These are phyloP conservation scores for Verticillium nonalfalfae DNA, from an alignment of 2,329 filamentous ascomycete genomes.

Conservation along the genomic window DNA sequence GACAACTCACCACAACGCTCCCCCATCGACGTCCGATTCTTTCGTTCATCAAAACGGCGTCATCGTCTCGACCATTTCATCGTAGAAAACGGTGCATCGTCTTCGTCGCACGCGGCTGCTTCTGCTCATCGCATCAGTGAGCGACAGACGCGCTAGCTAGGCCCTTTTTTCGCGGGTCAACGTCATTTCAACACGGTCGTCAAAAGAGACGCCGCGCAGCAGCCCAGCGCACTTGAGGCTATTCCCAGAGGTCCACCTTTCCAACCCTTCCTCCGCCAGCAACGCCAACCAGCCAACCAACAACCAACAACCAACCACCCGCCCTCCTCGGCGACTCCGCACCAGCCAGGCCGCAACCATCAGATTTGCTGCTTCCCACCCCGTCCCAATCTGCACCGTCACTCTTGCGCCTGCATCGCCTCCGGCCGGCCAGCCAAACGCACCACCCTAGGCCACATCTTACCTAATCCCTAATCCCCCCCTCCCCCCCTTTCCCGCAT, in stretches of 20 bases:
- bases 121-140: neutral
- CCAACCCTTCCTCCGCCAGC: slow-evolving; percentile 1
- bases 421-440: neutral
- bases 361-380: neutral
- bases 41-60: slow-evolving; percentile 30
- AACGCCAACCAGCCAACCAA: slow-evolving; percentile 2
- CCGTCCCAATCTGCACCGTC: neutral
- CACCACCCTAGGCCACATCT: slow-evolving; percentile 6
- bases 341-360: neutral
- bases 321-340: slow-evolving; percentile 1
- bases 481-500: slow-evolving; percentile 2
- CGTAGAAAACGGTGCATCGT: slow-evolving; percentile 1
- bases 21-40: slow-evolving; percentile 25
- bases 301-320: slow-evolving; percentile 7
- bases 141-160: neutral
- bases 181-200: neutral
- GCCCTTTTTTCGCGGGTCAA: neutral
- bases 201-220: neutral
- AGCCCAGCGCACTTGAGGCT: slow-evolving; percentile 11
- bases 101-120: neutral
- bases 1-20: slow-evolving; percentile 22
- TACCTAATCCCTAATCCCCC: no score
- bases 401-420: neutral
- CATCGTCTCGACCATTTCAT: slow-evolving; percentile 4
- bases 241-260: slow-evolving; percentile 11